These are phyloP conservation scores for Phoma sp. DNA, from an alignment of 2,329 filamentous ascomycete genomes.

Conservation along the genomic window DNA sequence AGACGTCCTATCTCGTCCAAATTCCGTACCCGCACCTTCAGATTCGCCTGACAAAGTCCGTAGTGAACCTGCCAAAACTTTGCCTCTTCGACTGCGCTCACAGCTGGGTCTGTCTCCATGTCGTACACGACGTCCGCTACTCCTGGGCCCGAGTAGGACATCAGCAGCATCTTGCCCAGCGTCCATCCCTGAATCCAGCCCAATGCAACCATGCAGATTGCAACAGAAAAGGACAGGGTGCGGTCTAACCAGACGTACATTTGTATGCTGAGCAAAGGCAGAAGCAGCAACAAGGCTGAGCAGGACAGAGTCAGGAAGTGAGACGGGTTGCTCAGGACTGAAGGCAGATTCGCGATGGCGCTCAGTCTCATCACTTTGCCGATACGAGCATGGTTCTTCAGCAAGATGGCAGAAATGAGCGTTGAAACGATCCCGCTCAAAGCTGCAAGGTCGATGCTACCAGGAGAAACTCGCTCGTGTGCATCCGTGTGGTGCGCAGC, in stretches of 20 bases:
- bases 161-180: constrained; percentile 91
- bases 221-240: constrained; percentile 79
- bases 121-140: constrained; percentile 81
- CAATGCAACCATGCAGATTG: constrained; percentile 85
- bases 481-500: constrained; percentile 72
- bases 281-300: constrained; percentile 77
- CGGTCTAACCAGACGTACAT: constrained; percentile 85
- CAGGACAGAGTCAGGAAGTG: constrained; percentile 93
- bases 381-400: constrained; percentile 91
- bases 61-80: constrained; percentile 99
- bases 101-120: constrained; percentile 79
- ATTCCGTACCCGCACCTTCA: constrained; percentile 77
- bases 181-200: constrained; percentile 83
- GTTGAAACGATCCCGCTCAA: constrained; percentile 83
- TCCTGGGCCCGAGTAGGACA: constrained; percentile 74
- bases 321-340: constrained; percentile 90
- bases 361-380: constrained; percentile 88
- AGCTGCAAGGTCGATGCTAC: constrained; percentile 81
- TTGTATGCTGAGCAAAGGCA: constrained; percentile 81
- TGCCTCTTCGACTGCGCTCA: constrained; percentile 83
- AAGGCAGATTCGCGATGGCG: constrained; percentile 80
- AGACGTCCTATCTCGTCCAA: constrained; percentile 71
- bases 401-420: constrained; percentile 81
- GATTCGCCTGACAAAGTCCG: constrained; percentile 91
- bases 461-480: constrained; percentile 72